Conservation (phyloP, 2,329 filamentous ascomycete species). For the Salinomyces thailandicus region DNA sequence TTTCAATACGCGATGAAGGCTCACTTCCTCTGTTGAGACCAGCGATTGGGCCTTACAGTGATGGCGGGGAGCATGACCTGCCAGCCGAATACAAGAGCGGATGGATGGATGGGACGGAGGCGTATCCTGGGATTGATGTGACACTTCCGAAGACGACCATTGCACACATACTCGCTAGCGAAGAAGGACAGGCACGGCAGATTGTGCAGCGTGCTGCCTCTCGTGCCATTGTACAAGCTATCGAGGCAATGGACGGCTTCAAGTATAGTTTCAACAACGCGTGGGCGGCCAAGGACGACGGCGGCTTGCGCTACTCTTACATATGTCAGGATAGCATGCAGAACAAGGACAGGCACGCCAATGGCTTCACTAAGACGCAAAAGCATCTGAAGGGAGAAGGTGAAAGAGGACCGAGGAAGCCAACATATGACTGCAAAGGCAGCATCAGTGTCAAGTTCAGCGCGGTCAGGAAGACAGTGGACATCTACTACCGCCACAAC, state of each 20-base stretch:
- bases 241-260: constrained; percentile 37
- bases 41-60: constrained; percentile 20
- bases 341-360: constrained; percentile 41
- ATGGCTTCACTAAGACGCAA: constrained; percentile 24
- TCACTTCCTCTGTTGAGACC: constrained; percentile 18
- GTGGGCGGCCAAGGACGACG: constrained; percentile 36
- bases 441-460: constrained; percentile 40
- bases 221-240: constrained; percentile 34
- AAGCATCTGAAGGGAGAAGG: constrained; percentile 18
- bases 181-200: constrained; percentile 32
- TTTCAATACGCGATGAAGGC: constrained; percentile 14
- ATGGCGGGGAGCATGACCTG: constrained; percentile 20
- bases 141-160: constrained; percentile 15
- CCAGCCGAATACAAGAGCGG: constrained; percentile 19
- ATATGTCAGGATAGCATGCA: constrained; percentile 42
- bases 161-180: constrained; percentile 14
- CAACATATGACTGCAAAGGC: constrained; percentile 40
- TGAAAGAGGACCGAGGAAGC: constrained; percentile 26
- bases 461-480: constrained; percentile 30
- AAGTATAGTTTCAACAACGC: constrained; percentile 42
- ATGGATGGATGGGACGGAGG: constrained; percentile 9
- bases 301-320: constrained; percentile 39
- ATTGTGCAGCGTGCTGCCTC: constrained; percentile 38
- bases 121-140: constrained; percentile 2
- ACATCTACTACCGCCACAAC: constrained; percentile 38